Evolutionary conservation across 2,329 filamentous ascomycete genomes (phyloP).

Genomic region (Didymella lethalis): DNA sequence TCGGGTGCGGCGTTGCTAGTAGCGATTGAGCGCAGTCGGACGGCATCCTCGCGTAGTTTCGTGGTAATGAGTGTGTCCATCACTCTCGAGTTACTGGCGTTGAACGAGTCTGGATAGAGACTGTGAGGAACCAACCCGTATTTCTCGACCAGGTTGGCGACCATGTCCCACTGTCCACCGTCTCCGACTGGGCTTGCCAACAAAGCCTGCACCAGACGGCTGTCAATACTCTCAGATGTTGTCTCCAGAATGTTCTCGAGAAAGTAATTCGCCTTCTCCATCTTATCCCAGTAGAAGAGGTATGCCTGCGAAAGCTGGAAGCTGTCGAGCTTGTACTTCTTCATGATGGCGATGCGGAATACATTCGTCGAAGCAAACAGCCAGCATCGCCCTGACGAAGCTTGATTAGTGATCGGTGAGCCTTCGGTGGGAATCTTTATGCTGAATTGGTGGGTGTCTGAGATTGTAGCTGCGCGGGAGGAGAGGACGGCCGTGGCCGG

Average conservation of each 20-base stretch:
- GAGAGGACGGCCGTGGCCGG: constrained; percentile 72
- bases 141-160: constrained; percentile 82
- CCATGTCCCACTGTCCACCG: constrained; percentile 93
- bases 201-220: constrained; percentile 74
- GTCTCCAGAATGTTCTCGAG: constrained; percentile 84
- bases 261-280: constrained; percentile 91
- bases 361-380: constrained; percentile 92
- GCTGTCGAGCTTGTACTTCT: constrained; percentile 75
- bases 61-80: constrained; percentile 80
- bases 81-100: constrained; percentile 72
- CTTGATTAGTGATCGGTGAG: constrained; percentile 83
- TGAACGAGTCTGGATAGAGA: constrained; percentile 83
- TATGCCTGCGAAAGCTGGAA: constrained; percentile 91
- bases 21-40: constrained; percentile 71
- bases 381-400: constrained; percentile 85
- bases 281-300: constrained; percentile 92
- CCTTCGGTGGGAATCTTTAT: constrained; percentile 83
- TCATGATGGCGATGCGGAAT: constrained; percentile 88
- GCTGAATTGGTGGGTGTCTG: constrained; percentile 83
- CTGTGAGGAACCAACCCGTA: constrained; percentile 87
- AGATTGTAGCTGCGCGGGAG: constrained; percentile 67
- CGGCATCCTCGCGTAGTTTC: constrained; percentile 84
- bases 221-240: constrained; percentile 72
- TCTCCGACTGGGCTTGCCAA: constrained; percentile 75
- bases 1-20: constrained; percentile 46